phyloP scores from a whole-genome alignment of 2,329 filamentous ascomycete species.

The Sclerotinia sclerotiorum region DNA sequence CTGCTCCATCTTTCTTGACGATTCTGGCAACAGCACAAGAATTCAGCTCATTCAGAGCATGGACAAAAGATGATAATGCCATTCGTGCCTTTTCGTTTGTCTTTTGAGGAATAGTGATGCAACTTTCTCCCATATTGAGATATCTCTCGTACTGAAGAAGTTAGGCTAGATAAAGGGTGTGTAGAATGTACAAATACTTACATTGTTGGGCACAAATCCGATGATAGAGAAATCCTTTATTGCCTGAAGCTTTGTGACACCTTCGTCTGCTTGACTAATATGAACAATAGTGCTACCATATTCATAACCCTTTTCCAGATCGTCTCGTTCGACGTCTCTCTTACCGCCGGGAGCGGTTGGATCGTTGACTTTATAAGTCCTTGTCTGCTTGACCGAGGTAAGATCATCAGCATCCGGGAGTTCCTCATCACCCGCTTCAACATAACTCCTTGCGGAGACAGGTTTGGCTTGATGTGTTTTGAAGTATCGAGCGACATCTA shows the following conservation, averaged over 20 bases:
- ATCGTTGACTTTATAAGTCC: slow-evolving; percentile 79
- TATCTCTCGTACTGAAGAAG: slow-evolving; percentile 71
- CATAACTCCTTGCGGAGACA: slow-evolving; percentile 75
- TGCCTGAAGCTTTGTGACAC: slow-evolving; percentile 85
- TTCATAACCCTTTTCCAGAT: slow-evolving; percentile 88
- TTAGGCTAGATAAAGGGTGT: not conserved
- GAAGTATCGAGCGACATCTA: slow-evolving; percentile 89
- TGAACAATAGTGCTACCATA: slow-evolving; percentile 91
- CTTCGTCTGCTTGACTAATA: slow-evolving; percentile 82
- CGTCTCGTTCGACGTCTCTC: slow-evolving; percentile 75
- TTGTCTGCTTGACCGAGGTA: slow-evolving; percentile 70
- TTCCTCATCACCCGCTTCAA: slow-evolving; percentile 49
- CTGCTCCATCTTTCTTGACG: slow-evolving; percentile 78
- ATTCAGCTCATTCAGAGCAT: slow-evolving; percentile 80
- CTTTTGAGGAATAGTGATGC: slow-evolving; percentile 74
- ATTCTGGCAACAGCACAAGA: slow-evolving; percentile 84
- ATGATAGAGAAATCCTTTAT: slow-evolving; percentile 74
- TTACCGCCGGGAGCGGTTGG: slow-evolving; percentile 73
- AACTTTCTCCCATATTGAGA: slow-evolving; percentile 78
- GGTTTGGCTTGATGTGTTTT: slow-evolving; percentile 76
- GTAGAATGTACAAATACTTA: not conserved
- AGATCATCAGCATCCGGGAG: slow-evolving; percentile 51
- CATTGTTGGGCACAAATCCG: slow-evolving; percentile 70
- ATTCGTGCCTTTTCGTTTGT: slow-evolving; percentile 79
- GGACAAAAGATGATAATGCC: slow-evolving; percentile 84